Evolutionary conservation across 2,329 filamentous ascomycete species (phyloP), one percentile per base, ranked within the genome.

Genomic region (Calonectria honghensis): DNA sequence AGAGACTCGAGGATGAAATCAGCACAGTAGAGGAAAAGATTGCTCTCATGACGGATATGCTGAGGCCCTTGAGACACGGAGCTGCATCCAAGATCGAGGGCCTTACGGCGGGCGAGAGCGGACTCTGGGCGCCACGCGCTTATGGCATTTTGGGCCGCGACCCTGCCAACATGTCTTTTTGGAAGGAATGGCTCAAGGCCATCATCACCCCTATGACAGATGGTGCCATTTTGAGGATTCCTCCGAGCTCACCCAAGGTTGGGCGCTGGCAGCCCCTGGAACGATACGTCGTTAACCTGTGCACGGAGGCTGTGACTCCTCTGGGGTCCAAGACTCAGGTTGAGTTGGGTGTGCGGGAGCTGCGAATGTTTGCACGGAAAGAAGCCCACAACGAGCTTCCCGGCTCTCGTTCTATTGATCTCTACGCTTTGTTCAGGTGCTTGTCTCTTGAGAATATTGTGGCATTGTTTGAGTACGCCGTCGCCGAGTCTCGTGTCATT

Each of bases 11-110:
- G 82, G 97, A 98, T 73, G 93, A 98, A 82, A 99, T 99, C 83
- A 97, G 96, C 82, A 91, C 94, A 0, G 96, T 98, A 11, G 97
- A 99, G 85, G 97, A 99, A 87, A 98, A 98, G 86, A 99, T 99
- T 80, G 92, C 92, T 39, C 89, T 99, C 70, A 99, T 99, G 97
- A 96, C 96, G 2, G 97, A 99, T 85, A 94, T 99, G 86, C 87
- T 99, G 78, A 92, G 96, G 74, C 97, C 97, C 20, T 92, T 99
- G 79, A 91, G 97, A 79, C 97, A 98, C 84, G 97, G 95, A 45
- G 97, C 97, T 57, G 96, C 97, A 37, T 96, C 96, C 66, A 98
- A 98, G 86, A 99, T 99, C 75, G 97, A 99, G 83, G 97, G 97
- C 27, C 89, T 99, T 75, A 98, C 96, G 0, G 95, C 97, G 78